phyloP scores from a whole-genome alignment of 805 yeast genomes.

The Hanseniaspora opuntiae region DNA sequence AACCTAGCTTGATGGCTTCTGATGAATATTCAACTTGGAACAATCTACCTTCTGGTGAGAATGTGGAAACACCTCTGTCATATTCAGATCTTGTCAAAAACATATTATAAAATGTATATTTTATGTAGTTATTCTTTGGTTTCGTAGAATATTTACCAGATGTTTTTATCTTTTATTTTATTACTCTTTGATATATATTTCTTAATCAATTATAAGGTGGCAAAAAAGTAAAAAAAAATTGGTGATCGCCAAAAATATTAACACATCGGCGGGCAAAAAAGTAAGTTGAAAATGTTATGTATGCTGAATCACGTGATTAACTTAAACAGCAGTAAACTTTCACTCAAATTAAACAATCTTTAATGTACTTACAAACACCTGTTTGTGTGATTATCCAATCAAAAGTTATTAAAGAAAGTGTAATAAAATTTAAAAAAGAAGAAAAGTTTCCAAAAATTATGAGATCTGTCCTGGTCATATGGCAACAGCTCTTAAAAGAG shows the following conservation, averaged over 20 bases:
- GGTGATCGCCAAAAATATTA: not conserved
- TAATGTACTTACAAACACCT: conserved; percentile 6
- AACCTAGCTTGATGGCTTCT: conserved; percentile 81
- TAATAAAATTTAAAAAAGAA: not conserved
- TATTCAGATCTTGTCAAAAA: conserved; percentile 98
- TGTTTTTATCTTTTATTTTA: too few species aligned
- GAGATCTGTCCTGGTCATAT: conserved; percentile 11
- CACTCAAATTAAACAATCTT: conserved; percentile 12
- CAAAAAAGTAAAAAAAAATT: not conserved
- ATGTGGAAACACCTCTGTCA: conserved; percentile 96
- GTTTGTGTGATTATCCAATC: not conserved
- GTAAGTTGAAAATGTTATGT: not conserved
- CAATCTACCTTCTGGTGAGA: conserved; percentile 95
- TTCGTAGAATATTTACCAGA: not conserved
- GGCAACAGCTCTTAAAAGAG: not conserved
- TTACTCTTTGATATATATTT: not conserved
- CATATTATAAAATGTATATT: conserved; percentile 33
- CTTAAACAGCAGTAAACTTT: too few species aligned
- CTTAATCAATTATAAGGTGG: not conserved
- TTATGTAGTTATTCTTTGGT: not conserved
- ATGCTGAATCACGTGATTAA: not conserved
- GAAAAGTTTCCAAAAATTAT: conserved; percentile 10
- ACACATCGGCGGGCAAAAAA: not conserved
- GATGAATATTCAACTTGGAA: conserved; percentile 96
- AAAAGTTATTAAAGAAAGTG: not conserved